A percentile compares a stretch with the other conserved stretches of the same genome.
Conservation (phyloP, 2,329 filamentous ascomycete species). For the Exophiala mesophila region DNA sequence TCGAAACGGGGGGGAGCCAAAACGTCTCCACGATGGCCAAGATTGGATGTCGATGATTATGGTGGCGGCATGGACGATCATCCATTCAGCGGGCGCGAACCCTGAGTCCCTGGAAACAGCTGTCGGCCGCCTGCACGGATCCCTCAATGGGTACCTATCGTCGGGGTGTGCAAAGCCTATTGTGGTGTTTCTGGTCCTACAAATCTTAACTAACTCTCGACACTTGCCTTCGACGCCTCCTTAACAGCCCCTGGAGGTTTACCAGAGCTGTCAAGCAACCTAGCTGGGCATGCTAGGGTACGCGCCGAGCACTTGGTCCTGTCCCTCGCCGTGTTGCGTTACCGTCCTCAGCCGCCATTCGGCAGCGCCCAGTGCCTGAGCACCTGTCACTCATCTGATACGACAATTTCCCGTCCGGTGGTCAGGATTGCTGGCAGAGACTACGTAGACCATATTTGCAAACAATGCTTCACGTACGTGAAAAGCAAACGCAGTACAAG, state of each 20-base stretch:
- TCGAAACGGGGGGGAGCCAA: too few relatives aligned
- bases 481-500: too few relatives aligned
- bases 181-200: not conserved
- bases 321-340: too few relatives aligned
- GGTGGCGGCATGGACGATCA: not conserved
- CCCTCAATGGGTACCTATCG: not conserved
- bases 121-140: not conserved
- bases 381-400: not conserved
- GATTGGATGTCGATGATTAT: not conserved
- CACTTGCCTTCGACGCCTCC: not conserved
- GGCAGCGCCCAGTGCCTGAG: not conserved
- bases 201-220: not conserved
- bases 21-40: not conserved
- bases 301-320: too few relatives aligned
- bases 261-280: not conserved
- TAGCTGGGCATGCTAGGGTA: too few relatives aligned
- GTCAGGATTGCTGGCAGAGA: too few relatives aligned
- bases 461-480: too few relatives aligned
- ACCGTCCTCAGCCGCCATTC: too few relatives aligned
- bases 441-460: too few relatives aligned
- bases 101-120: not conserved
- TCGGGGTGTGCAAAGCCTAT: not conserved
- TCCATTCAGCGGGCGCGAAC: not conserved
- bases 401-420: not conserved
- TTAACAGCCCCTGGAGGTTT: not conserved